Evolutionary conservation across 495 filamentous ascomycete genomes (phyloP), one percentile per base, ranked within the genome.

Genomic region (Penicillium angulare): DNA sequence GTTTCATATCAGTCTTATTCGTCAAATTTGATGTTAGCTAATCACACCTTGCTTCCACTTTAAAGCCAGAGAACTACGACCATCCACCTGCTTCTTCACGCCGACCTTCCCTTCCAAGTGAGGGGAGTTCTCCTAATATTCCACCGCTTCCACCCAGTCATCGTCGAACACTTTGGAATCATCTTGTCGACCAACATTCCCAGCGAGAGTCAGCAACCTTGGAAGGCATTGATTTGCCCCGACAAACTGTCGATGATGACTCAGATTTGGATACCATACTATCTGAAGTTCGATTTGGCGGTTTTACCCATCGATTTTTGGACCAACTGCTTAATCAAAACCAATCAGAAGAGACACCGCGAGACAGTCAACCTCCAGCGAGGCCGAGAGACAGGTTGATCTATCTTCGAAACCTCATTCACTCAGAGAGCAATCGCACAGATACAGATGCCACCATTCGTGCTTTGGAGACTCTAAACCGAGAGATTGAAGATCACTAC

Each of bases 31-130:
- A n/a, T n/a, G n/a, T n/a, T n/a, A n/a, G n/a, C n/a, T n/a, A n/a
- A n/a, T 23, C 52, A 32, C 17, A 44, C 44, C 8, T 43, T 15
- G 13, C 20, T 31, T 17, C 17, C 18, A 31, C 27, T 31, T 2
- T 21, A 33, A 50, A 87, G 83, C 86, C 82, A 63, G 78, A 77
- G 50, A 81, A 83, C 66, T 77, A 77, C 61, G 77, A 82, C 62
- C 75, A 77, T 55, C 79, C 74, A 45, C 71, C 78, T 34, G 72
- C 79, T 42, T 76, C 76, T 46, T 53, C 52, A 16, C 76, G 71
- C 44, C 72, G 69, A 27, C 38, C 57, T 24, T 50, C 61, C 53
- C 63, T 63, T 50, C 40, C 56, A 21, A 49, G 39, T 48, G 51
- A 50, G n/a, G n/a, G n/a, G n/a, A n/a, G n/a, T 26, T 18, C 38